Evolutionary conservation across 371 early-diverging fungal species (phyloP).

Genomic region (Mucor lusitanicus): DNA sequence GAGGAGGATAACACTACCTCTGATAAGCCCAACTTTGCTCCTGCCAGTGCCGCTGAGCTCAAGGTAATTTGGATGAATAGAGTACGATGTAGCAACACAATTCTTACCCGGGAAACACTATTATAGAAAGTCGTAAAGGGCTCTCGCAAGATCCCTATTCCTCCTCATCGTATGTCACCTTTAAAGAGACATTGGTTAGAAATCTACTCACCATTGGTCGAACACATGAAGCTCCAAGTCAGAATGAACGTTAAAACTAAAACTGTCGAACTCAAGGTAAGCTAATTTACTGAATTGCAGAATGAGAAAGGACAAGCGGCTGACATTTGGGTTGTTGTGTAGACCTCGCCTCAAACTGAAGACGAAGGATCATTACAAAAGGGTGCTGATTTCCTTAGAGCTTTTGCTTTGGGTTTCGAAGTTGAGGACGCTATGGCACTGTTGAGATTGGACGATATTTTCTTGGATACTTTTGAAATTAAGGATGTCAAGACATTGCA

Average conservation of each 20-base stretch:
- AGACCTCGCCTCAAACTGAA: conserved; percentile 81
- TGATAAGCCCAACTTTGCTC: conserved; percentile 45
- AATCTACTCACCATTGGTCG: conserved; percentile 98
- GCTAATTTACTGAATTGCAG: background rate
- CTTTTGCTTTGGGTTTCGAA: conserved; percentile 92
- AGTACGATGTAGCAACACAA: background rate
- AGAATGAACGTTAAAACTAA: conserved; percentile 92
- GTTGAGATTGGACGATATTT: conserved; percentile 94
- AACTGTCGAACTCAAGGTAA: conserved; percentile 89
- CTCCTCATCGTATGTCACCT: conserved; percentile 90
- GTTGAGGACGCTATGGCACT: conserved; percentile 94
- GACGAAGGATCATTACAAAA: conserved; percentile 91
- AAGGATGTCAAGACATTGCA: conserved; percentile 98
- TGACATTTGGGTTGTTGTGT: background rate
- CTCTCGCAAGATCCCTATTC: conserved; percentile 86
- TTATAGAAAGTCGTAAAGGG: conserved; percentile 50
- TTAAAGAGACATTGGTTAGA: conserved; percentile 97
- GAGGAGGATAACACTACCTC: conserved; percentile 36
- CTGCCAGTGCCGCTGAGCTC: conserved; percentile 35
- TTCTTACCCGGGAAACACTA: conserved; percentile 1
- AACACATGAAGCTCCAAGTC: conserved; percentile 96
- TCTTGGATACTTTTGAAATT: conserved; percentile 96
- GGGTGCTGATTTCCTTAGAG: conserved; percentile 94
- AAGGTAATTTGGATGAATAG: conserved; percentile 20
- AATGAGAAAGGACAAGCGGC: background rate